phyloP scores from a whole-genome alignment of 2,329 filamentous ascomycete species.

The Arthrobotrys conoides region DNA sequence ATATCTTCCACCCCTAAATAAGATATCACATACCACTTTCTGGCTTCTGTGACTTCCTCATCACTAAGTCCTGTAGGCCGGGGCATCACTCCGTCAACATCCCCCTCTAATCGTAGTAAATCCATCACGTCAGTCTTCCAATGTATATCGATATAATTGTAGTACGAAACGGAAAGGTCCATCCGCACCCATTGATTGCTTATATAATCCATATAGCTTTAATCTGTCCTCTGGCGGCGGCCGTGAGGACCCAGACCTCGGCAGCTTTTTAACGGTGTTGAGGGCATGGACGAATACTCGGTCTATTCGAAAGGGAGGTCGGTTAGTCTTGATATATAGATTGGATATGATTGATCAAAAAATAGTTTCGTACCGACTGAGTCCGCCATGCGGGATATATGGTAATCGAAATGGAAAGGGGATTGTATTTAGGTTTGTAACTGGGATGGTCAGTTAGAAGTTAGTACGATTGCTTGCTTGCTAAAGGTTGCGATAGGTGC shows the following conservation, averaged over 20 bases:
- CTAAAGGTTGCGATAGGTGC: not conserved
- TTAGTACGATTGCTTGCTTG: slow-evolving; percentile 4
- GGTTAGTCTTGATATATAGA: slow-evolving; percentile 34
- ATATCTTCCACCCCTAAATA: not conserved
- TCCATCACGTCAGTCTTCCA: slow-evolving; percentile 36
- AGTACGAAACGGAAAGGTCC: not conserved
- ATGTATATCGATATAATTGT: not conserved
- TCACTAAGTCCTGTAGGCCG: slow-evolving; percentile 72
- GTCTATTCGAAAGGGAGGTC: slow-evolving; percentile 73
- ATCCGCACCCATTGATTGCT: slow-evolving; percentile 86
- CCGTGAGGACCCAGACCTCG: slow-evolving; percentile 89
- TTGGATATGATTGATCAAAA: not conserved
- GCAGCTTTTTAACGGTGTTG: slow-evolving; percentile 98
- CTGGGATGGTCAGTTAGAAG: not conserved
- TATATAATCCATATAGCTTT: slow-evolving; percentile 96
- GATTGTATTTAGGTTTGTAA: slow-evolving; percentile 1
- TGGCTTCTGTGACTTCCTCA: slow-evolving; percentile 69
- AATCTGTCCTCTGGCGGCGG: slow-evolving; percentile 88
- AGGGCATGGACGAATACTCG: slow-evolving; percentile 98
- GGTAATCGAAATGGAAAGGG: not conserved
- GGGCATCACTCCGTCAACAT: slow-evolving; percentile 94
- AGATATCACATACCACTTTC: slow-evolving; percentile 67
- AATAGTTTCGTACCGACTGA: slow-evolving; percentile 47
- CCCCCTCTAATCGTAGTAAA: slow-evolving; percentile 76
- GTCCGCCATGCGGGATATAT: slow-evolving; percentile 55